Conservation (phyloP, 2,329 filamentous ascomycete species). For the Fusarium sp. region DNA sequence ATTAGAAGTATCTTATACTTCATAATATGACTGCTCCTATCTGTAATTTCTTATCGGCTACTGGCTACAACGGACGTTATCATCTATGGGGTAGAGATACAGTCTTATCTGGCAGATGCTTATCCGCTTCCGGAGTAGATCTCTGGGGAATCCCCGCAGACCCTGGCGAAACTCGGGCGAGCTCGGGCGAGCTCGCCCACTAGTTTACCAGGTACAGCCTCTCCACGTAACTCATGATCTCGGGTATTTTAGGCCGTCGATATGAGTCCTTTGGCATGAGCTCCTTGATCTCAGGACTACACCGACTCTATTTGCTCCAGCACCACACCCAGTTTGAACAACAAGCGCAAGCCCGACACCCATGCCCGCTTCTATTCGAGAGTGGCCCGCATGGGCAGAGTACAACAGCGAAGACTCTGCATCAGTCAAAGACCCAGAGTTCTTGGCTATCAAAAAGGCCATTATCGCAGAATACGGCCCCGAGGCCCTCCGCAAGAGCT, state of each 20-base stretch:
- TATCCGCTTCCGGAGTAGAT: neutral
- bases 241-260: neutral
- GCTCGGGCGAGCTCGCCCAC: neutral
- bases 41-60: neutral
- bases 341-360: neutral
- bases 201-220: neutral
- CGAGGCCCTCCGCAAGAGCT: slow-evolving; percentile 50
- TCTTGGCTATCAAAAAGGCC: slow-evolving; percentile 47
- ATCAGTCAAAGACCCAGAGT: slow-evolving; percentile 39
- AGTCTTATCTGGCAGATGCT: neutral
- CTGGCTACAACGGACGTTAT: neutral
- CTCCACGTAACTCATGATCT: neutral
- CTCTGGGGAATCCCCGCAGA: neutral
- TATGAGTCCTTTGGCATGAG: neutral
- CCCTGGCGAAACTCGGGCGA: neutral
- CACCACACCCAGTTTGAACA: neutral
- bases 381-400: slow-evolving; percentile 44
- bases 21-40: neutral
- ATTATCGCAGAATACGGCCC: slow-evolving; percentile 53
- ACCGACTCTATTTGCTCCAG: neutral
- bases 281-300: neutral
- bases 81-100: neutral
- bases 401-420: slow-evolving; percentile 17
- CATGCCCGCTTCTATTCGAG: slow-evolving; percentile 33
- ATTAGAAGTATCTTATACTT: neutral